Conservation (phyloP, 768 basidiomycete genomes). For the Mycena kentingensis region DNA sequence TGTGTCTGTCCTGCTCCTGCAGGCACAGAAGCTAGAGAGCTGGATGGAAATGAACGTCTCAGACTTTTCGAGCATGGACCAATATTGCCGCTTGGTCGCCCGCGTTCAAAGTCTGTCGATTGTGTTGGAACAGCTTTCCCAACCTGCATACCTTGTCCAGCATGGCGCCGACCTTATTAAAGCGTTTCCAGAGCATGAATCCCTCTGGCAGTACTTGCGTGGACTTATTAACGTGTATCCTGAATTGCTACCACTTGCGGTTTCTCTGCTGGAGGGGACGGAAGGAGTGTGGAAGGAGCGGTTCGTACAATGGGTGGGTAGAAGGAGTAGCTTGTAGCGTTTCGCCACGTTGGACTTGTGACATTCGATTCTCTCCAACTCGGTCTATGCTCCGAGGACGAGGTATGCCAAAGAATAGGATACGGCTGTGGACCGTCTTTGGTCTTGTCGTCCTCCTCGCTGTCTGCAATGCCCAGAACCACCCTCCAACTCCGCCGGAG, state of each 20-base stretch:
- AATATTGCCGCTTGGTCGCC: slow-evolving; percentile 44
- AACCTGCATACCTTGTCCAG: slow-evolving; percentile 7
- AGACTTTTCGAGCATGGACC: slow-evolving; percentile 67
- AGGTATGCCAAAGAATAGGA: slow-evolving; percentile 12
- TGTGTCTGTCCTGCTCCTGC: slow-evolving; percentile 38
- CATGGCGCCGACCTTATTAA: slow-evolving; percentile 54
- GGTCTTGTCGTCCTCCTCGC: slow-evolving; percentile 55
- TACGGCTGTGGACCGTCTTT: slow-evolving; percentile 57
- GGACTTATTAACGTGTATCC: slow-evolving; percentile 12
- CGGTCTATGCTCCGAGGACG: no score
- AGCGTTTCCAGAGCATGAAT: slow-evolving; percentile 58
- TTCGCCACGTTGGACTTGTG: no score
- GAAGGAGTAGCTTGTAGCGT: background rate
- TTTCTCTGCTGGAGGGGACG: background rate
- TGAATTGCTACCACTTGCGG: slow-evolving; percentile 1
- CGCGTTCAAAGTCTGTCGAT: slow-evolving; percentile 23
- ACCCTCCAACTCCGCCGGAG: slow-evolving; percentile 21
- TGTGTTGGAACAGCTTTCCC: slow-evolving; percentile 4
- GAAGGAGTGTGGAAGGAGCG: slow-evolving; percentile 1
- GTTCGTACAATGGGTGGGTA: slow-evolving; percentile 7
- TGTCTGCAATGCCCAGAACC: slow-evolving; percentile 41
- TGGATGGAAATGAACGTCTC: slow-evolving; percentile 71
- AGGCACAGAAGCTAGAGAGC: slow-evolving; percentile 36
- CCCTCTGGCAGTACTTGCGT: slow-evolving; percentile 66
- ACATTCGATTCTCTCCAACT: no score